Conservation (phyloP, 1,284 basidiomycete species). For the Amylostereum areolatum region DNA sequence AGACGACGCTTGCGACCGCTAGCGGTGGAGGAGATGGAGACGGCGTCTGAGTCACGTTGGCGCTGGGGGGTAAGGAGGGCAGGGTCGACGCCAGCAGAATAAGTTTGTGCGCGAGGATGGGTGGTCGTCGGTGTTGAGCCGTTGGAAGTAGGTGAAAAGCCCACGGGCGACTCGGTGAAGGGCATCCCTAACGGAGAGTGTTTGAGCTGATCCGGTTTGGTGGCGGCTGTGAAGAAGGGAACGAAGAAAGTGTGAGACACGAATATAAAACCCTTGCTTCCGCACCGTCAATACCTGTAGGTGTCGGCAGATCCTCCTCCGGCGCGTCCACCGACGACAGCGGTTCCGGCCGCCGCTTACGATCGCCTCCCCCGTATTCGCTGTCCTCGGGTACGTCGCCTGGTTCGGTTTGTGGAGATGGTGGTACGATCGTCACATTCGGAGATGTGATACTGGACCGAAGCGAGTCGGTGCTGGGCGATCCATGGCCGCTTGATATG, state of each 20-base stretch:
- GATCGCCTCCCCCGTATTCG: conserved; percentile 2
- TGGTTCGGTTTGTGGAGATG: conserved; percentile 38
- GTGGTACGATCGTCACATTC: conserved; percentile 52
- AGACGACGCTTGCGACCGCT: conserved; percentile 27
- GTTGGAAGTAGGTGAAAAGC: conserved; percentile 16
- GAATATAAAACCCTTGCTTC: no score
- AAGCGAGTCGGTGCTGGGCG: conserved; percentile 11
- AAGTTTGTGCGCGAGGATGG: conserved; percentile 3
- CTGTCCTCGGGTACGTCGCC: conserved; percentile 13
- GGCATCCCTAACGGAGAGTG: conserved; percentile 19
- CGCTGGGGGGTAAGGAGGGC: conserved; percentile 18
- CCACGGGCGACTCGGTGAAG: conserved; percentile 49
- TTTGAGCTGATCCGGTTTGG: conserved; percentile 11
- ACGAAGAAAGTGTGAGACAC: no score
- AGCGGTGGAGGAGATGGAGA: conserved; percentile 31
- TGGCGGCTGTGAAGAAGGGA: no score
- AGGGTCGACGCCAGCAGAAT: conserved; percentile 2
- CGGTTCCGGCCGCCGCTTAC: conserved; percentile 6
- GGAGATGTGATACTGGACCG: conserved; percentile 31
- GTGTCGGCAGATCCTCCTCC: conserved; percentile 12
- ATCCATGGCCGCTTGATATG: conserved; percentile 6
- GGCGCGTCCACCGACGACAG: conserved; percentile 6
- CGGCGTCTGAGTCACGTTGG: conserved; percentile 31
- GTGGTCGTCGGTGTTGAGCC: conserved; percentile 15
- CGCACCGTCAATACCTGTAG: no score